These are phyloP conservation scores for Friedmanniomyces endolithicus DNA, from an alignment of 495 filamentous ascomycete genomes.

Conservation along the genomic window DNA sequence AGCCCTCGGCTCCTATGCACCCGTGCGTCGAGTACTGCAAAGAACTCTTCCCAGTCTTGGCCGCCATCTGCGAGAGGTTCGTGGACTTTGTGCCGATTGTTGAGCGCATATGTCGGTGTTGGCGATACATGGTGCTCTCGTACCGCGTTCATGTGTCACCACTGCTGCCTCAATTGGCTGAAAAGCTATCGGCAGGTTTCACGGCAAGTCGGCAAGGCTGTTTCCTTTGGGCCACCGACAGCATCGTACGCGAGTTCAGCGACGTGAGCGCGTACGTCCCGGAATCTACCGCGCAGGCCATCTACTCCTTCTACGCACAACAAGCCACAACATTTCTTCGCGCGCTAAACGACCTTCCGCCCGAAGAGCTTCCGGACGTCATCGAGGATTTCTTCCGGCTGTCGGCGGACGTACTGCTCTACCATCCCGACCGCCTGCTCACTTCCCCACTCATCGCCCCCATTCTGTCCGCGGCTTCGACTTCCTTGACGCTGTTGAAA, in stretches of 20 bases:
- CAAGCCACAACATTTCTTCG: constrained; percentile 79
- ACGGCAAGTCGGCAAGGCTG: constrained; percentile 79
- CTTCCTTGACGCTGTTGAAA: constrained; percentile 75
- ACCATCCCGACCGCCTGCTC: constrained; percentile 74
- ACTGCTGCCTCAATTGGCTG: constrained; percentile 70
- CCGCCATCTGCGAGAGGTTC: constrained; percentile 75
- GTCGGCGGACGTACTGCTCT: constrained; percentile 76
- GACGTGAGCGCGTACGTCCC: constrained; percentile 78
- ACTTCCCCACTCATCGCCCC: constrained; percentile 61
- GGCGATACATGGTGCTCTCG: constrained; percentile 89
- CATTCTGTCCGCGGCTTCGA: constrained; percentile 76
- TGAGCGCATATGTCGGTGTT: constrained; percentile 87
- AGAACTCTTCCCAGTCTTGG: constrained; percentile 77
- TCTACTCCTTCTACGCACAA: constrained; percentile 88
- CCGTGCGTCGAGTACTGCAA: constrained; percentile 93
- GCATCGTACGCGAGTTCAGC: constrained; percentile 89
- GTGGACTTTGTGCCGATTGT: constrained; percentile 72
- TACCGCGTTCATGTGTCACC: constrained; percentile 83
- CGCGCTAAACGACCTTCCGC: constrained; percentile 72
- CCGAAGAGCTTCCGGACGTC: constrained; percentile 85
- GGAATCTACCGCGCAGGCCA: constrained; percentile 64
- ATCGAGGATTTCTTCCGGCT: constrained; percentile 98
- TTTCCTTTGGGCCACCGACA: constrained; percentile 93
- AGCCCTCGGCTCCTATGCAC: constrained; percentile 53
- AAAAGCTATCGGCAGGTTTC: constrained; percentile 76